Conservation (phyloP, 2,329 filamentous ascomycete species). For the Exserohilum turcica region DNA sequence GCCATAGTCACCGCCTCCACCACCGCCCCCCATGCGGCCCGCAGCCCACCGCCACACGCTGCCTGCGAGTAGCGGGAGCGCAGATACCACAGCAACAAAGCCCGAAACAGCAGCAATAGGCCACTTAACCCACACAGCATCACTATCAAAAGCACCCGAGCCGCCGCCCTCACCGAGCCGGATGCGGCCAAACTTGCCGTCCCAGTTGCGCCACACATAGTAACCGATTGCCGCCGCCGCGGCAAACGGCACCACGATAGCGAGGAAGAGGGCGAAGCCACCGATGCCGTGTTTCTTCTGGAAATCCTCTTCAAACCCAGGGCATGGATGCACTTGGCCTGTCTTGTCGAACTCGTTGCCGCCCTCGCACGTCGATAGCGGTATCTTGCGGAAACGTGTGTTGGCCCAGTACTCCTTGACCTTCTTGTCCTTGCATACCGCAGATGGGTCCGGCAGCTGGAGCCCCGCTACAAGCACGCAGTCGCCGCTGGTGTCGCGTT, state of each 20-base stretch:
- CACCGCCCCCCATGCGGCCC: conserved; percentile 58
- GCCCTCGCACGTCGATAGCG: conserved; percentile 82
- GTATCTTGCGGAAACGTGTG: conserved; percentile 87
- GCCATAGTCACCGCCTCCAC: conserved; percentile 42
- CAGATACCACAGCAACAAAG: conserved; percentile 60
- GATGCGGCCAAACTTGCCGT: conserved; percentile 86
- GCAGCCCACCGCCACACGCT: conserved; percentile 73
- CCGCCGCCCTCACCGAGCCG: conserved; percentile 71
- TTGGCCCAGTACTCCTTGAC: conserved; percentile 81
- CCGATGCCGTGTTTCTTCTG: conserved; percentile 71
- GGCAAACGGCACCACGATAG: conserved; percentile 75
- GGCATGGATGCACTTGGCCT: conserved; percentile 67
- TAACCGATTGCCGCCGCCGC: conserved; percentile 76
- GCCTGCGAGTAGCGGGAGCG: conserved; percentile 69
- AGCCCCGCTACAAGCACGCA: conserved; percentile 80
- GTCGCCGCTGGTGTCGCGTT: conserved; percentile 75
- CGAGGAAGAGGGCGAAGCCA: conserved; percentile 81
- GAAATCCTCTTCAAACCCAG: conserved; percentile 81
- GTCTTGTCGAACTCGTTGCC: conserved; percentile 76
- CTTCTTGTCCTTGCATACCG: conserved; percentile 66
- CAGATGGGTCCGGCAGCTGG: conserved; percentile 63
- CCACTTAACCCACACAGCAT: conserved; percentile 79
- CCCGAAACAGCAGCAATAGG: conserved; percentile 61
- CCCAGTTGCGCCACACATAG: conserved; percentile 85
- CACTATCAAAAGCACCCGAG: conserved; percentile 58